phyloP scores from a whole-genome alignment of 108 stramenopile species.

The Skeletonema menzelii region DNA sequence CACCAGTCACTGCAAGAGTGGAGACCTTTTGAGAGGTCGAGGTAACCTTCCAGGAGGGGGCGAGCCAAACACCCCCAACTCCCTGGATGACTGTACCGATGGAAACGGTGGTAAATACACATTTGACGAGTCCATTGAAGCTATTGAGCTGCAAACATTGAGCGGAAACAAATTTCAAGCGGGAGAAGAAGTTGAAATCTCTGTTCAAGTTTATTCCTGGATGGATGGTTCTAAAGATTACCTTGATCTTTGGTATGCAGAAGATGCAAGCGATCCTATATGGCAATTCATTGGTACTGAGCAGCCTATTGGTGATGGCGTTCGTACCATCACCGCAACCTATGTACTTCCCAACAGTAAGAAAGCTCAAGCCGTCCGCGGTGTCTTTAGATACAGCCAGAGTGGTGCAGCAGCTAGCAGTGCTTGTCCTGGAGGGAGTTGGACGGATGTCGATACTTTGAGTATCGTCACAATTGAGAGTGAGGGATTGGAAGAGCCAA shows the following conservation, averaged over 20 bases:
- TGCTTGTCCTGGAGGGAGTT: neutral
- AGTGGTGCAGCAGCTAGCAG: neutral
- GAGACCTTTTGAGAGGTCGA: conserved; percentile 20
- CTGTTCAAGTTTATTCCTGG: conserved; percentile 8
- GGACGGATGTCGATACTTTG: neutral
- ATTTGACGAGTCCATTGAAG: conserved; percentile 25
- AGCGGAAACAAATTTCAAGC: conserved; percentile 7
- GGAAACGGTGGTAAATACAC: conserved; percentile 17
- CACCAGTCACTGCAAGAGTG: neutral
- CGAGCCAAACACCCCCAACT: conserved; percentile 15
- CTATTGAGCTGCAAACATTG: conserved; percentile 8
- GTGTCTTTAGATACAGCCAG: conserved; percentile 14
- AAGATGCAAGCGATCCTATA: conserved; percentile 21
- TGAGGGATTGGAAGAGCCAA: neutral
- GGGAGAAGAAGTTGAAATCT: conserved; percentile 15
- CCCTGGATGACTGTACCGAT: conserved; percentile 17
- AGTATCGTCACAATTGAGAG: neutral
- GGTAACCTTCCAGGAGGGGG: conserved; percentile 4
- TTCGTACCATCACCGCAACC: conserved; percentile 2
- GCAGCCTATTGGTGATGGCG: neutral
- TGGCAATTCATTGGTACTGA: conserved; percentile 25
- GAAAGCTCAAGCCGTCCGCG: conserved; percentile 23
- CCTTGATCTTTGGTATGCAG: conserved; percentile 23
- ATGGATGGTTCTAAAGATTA: neutral
- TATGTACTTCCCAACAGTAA: conserved; percentile 14